Evolutionary conservation across 176 grass and related monocot species (phyloP).

Genomic region (Themeda triandra): DNA sequence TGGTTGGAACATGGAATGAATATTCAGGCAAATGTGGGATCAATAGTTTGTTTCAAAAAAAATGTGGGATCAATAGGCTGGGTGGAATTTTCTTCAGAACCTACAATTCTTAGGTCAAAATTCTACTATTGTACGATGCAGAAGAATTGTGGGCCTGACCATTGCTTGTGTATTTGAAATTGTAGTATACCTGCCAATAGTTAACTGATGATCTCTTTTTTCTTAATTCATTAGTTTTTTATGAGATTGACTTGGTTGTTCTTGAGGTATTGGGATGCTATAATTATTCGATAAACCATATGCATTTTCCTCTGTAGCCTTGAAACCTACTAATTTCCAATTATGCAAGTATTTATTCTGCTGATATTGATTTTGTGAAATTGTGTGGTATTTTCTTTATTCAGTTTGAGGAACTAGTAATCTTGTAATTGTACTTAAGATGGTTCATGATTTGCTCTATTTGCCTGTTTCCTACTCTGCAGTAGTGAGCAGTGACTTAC

Average conservation of each 20-base stretch:
- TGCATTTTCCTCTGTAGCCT: neutral
- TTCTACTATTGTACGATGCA: neutral
- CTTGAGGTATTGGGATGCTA: no score
- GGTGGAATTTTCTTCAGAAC: neutral
- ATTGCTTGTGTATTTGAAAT: neutral
- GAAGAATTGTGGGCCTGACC: neutral
- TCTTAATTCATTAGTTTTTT: neutral
- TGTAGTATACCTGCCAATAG: neutral
- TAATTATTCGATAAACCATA: neutral
- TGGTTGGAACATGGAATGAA: neutral
- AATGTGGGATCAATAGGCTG: neutral
- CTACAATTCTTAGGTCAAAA: neutral
- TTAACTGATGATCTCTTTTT: neutral
- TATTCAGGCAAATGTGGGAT: neutral
- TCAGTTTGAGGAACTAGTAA: neutral
- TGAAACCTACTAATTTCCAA: neutral
- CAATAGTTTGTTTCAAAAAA: no score
- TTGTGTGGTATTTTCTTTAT: conserved; percentile 1
- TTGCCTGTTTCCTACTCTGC: neutral
- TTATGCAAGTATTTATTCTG: neutral
- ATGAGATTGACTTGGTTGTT: no score
- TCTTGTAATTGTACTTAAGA: neutral
- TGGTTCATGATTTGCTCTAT: neutral
- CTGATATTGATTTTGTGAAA: neutral
- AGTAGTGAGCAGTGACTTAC: neutral